Evolutionary conservation across 768 basidiomycete genomes (phyloP).

Genomic region (Lentinula guzmanii): DNA sequence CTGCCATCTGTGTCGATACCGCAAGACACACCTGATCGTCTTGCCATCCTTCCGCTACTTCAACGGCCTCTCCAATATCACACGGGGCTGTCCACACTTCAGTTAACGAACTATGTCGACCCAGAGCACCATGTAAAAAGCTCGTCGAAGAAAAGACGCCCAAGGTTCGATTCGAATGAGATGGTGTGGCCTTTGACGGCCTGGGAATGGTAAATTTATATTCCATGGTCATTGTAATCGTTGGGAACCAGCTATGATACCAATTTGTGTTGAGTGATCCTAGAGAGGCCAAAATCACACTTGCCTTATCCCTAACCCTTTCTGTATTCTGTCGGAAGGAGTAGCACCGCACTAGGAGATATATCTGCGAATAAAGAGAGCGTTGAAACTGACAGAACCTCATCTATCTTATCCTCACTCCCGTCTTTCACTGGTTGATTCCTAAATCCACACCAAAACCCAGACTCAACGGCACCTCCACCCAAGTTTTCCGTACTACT

Average conservation of each 20-base stretch:
- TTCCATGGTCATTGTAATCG: conserved; percentile 53
- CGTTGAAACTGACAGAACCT: conserved; percentile 7
- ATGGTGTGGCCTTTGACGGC: conserved; percentile 19
- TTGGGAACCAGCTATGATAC: conserved; percentile 52
- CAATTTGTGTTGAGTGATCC: background rate
- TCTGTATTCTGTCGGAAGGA: conserved; percentile 43
- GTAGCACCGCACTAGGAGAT: conserved; percentile 35
- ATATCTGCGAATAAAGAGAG: conserved; percentile 54
- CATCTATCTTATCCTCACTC: conserved; percentile 19
- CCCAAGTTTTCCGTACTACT: conserved; percentile 35
- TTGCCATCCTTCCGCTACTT: conserved; percentile 41
- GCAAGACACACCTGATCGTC: conserved; percentile 61
- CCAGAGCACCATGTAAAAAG: conserved; percentile 48
- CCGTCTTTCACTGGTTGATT: conserved; percentile 25
- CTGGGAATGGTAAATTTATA: conserved; percentile 57
- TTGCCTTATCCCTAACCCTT: conserved; percentile 14
- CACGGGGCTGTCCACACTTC: conserved; percentile 66
- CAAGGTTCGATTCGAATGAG: conserved; percentile 44
- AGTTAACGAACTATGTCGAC: conserved; percentile 51
- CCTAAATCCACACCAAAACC: conserved; percentile 47
- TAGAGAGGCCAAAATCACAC: background rate
- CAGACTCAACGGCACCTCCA: conserved; percentile 53
- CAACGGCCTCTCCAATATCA: conserved; percentile 40
- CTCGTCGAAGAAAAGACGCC: conserved; percentile 48
- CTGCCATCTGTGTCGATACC: conserved; percentile 55